Evolutionary conservation across 495 filamentous ascomycete species (phyloP), one percentile per base, ranked within the genome.

Genomic region (Talaromyces liani): DNA sequence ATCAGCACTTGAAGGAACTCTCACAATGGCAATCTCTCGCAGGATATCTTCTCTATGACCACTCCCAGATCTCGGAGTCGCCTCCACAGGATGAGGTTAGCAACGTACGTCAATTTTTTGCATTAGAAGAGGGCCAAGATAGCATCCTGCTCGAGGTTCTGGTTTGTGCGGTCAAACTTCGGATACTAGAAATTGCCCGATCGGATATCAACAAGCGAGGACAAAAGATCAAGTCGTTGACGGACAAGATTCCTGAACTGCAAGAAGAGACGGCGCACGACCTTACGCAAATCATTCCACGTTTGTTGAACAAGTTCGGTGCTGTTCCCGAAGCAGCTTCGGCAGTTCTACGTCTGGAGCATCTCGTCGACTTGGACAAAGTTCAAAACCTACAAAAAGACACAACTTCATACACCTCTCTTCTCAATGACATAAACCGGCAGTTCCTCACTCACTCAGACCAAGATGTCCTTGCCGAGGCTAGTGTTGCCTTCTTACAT

Each of bases 391-490:
- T 98, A 12, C 88, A 92, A 22, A 91, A 96, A 71, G 90, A 93
- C 67, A 86, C 89, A 1, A 87, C 90, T 0, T 88, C 88, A 0
- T 96, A 95, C 72, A 83, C 83, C 0, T 85, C 91, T 14, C 75
- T 98, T 22, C 79, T 98, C 1, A 94, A 96, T 65, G 93, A 98
- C 66, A 93, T 98, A 68, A 91, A 90, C 66, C 89, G 88, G 64
- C 94, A 98, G 69, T 98, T 98, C 74, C 84, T 93, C 55, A 87
- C 91, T 0, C 94, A 98, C 69, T 89, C 90, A 5, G 89, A 96
- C 66, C 85, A 90, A 57, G 83, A 85, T 45, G 92, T 98, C 6
- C 78, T 98, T n/a, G 83, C 84, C 6, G 92, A 97, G 72, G 92
- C 91, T 24, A 88, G 87, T 14, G 80, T 86, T 14, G 91, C 92